Percentiles rank a stretch among this genome's conserved stretches.
phyloP scores from a whole-genome alignment of 306 rosid species.

The Canavalia gladiata region DNA sequence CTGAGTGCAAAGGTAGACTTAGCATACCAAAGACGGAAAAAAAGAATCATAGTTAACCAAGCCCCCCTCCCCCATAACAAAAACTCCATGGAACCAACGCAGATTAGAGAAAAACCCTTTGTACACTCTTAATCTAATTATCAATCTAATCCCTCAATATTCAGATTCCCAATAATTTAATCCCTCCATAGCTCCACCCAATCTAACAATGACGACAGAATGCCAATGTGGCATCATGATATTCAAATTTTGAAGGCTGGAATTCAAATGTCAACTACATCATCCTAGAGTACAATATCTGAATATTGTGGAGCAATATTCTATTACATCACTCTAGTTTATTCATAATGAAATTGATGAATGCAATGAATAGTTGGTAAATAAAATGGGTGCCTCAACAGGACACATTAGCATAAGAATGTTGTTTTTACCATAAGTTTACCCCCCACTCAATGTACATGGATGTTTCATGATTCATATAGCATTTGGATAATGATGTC shows the following conservation, averaged over 20 bases:
- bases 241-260: not conserved
- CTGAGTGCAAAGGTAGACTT: slow-evolving; percentile 5
- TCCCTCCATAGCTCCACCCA: not conserved
- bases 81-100: not conserved
- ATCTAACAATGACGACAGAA: slow-evolving; percentile 18
- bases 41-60: not conserved
- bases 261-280: not conserved
- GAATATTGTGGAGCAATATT: not conserved
- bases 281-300: not conserved
- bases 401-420: not conserved
- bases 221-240: not conserved
- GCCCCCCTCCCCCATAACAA: slow-evolving; percentile 1
- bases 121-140: too few species aligned
- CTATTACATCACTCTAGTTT: not conserved
- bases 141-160: not conserved
- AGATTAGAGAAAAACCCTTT: slow-evolving; percentile 15
- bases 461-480: not conserved
- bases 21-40: not conserved
- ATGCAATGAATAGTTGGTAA: not conserved
- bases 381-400: not conserved
- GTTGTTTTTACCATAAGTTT: not conserved
- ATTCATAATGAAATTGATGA: not conserved
- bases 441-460: not conserved
- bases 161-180: not conserved
- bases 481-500: not conserved